Evolutionary conservation across 176 grass and related monocot species (phyloP).

Genomic region (Phoenix dactylifera): DNA sequence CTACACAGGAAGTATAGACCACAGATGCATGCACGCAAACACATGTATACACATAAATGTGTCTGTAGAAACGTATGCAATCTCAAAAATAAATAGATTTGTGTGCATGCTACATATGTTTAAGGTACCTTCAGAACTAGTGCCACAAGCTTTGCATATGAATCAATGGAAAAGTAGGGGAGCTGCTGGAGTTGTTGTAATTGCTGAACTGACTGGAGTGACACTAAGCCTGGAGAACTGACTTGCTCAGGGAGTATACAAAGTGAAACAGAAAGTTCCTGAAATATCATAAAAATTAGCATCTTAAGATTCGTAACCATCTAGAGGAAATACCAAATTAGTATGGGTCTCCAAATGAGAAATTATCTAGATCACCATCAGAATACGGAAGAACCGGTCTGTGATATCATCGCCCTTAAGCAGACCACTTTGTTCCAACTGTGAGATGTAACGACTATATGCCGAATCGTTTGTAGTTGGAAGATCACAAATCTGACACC

Average conservation of each 20-base stretch:
- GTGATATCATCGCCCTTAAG: constrained; percentile 80
- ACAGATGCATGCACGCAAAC: no score
- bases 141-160: constrained; percentile 71
- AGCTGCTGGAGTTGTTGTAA: constrained; percentile 29
- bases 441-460: constrained; percentile 64
- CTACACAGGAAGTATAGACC: no score
- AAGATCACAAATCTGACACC: constrained; percentile 82
- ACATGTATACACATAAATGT: no score
- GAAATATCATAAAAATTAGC: constrained; percentile 13
- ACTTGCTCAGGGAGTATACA: constrained; percentile 50
- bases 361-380: constrained; percentile 40
- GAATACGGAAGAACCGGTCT: constrained; percentile 69
- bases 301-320: no score
- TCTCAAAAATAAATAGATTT: no score
- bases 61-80: no score
- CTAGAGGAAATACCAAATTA: no score
- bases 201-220: constrained; percentile 33
- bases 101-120: constrained; percentile 1
- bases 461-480: constrained; percentile 58
- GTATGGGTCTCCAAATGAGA: no score
- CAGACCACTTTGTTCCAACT: constrained; percentile 67
- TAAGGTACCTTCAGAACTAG: constrained; percentile 69
- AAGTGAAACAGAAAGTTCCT: constrained; percentile 69
- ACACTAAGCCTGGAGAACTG: constrained; percentile 27
- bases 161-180: constrained; percentile 81